Evolutionary conservation across 2,329 filamentous ascomycete genomes (phyloP).

Genomic region (Claviceps capensis): DNA sequence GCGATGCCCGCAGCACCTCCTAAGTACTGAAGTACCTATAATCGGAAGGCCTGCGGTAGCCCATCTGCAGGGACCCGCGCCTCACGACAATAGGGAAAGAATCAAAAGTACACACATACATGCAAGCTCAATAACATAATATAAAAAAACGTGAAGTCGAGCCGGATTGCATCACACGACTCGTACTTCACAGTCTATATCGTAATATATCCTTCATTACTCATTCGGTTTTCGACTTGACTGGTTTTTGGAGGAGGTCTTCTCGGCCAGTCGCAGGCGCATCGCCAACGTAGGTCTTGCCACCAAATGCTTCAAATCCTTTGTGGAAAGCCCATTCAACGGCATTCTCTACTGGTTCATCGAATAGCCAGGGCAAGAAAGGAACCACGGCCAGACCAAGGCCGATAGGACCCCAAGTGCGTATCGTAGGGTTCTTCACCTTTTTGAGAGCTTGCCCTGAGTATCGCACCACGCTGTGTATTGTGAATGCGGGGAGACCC

Average conservation of each 20-base stretch:
- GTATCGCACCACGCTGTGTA: constrained; percentile 85
- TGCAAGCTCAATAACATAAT: not conserved
- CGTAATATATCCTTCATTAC: not conserved
- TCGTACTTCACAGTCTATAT: not conserved
- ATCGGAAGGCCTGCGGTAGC: too few relatives aligned
- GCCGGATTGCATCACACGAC: constrained; percentile 6
- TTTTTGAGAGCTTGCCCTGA: constrained; percentile 77
- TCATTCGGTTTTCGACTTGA: constrained; percentile 33
- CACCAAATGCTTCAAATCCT: constrained; percentile 62
- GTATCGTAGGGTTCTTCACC: constrained; percentile 57
- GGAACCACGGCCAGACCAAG: constrained; percentile 67
- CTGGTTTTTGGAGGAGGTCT: constrained; percentile 24
- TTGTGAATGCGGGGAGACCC: constrained; percentile 87
- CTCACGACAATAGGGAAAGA: not conserved
- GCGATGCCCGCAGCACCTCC: too few relatives aligned
- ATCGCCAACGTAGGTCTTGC: constrained; percentile 39
- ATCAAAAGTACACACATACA: not conserved
- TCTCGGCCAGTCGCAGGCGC: constrained; percentile 39
- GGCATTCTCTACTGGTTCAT: constrained; percentile 82
- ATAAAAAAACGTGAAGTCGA: not conserved
- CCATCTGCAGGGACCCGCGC: not conserved
- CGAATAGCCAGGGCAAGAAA: constrained; percentile 71
- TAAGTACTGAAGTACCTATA: too few relatives aligned
- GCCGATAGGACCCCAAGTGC: constrained; percentile 86
- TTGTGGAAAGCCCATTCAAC: constrained; percentile 86